phyloP scores from a whole-genome alignment of 2,329 filamentous ascomycete genomes.

The Ilyonectria sp. region DNA sequence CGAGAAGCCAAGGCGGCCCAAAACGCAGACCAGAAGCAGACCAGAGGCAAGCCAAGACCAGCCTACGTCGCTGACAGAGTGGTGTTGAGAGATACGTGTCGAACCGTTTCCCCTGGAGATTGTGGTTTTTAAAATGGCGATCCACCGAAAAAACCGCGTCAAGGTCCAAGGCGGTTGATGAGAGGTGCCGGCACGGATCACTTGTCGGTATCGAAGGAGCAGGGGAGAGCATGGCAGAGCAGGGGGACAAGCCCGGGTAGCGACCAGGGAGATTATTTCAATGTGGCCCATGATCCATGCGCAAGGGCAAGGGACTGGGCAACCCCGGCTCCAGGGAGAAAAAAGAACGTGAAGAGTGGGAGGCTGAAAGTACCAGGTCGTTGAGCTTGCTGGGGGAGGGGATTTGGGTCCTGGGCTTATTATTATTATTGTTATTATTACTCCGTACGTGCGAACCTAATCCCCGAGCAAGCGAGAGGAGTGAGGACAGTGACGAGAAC shows the following conservation, averaged over 20 bases:
- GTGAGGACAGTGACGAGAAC: not conserved
- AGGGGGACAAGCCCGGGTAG: constrained; percentile 31
- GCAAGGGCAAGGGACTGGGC: constrained; percentile 40
- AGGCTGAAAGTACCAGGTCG: constrained; percentile 24
- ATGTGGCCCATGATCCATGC: constrained; percentile 33
- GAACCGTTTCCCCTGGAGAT: constrained; percentile 42
- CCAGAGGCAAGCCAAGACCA: constrained; percentile 19
- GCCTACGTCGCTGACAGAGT: constrained; percentile 23
- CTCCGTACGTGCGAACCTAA: constrained; percentile 14
- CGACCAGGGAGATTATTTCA: constrained; percentile 41
- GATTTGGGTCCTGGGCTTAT: constrained; percentile 11
- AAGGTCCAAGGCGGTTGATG: constrained; percentile 42
- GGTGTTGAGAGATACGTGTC: constrained; percentile 37
- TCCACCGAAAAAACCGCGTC: constrained; percentile 40
- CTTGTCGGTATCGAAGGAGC: constrained; percentile 40
- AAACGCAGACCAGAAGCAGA: constrained; percentile 3
- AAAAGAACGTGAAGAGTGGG: constrained; percentile 20
- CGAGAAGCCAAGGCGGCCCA: constrained; percentile 28
- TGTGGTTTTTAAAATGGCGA: constrained; percentile 44
- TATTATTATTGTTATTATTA: constrained; percentile 1
- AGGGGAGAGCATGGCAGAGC: constrained; percentile 26
- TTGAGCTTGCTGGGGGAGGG: constrained; percentile 1
- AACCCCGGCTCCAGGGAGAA: constrained; percentile 39
- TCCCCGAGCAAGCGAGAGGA: constrained; percentile 22
- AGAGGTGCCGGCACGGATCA: constrained; percentile 44